phyloP scores from a whole-genome alignment of 2,329 filamentous ascomycete genomes.

The Xylogone sp. region DNA sequence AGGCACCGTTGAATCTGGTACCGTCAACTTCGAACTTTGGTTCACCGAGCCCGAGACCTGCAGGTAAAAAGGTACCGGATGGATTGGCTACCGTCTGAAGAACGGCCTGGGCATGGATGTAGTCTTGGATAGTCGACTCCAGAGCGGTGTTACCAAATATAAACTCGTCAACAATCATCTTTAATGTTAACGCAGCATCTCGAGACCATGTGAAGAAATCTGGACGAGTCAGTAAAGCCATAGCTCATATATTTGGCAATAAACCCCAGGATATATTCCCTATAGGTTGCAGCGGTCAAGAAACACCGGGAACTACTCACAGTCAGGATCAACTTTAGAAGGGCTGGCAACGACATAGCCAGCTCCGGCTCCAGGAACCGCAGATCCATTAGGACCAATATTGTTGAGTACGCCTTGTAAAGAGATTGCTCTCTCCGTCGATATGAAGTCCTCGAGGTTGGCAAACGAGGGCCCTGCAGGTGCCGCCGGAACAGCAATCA shows the following conservation, averaged over 20 bases:
- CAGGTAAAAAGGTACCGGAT: constrained; percentile 31
- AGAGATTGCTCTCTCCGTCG: constrained; percentile 41
- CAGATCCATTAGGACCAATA: constrained; percentile 47
- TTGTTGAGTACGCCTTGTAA: constrained; percentile 51
- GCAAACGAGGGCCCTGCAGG: background rate
- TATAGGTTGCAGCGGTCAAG: background rate
- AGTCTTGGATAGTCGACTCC: constrained; percentile 56
- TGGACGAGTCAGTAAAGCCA: constrained; percentile 27
- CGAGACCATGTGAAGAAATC: constrained; percentile 78
- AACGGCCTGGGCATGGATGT: constrained; percentile 60
- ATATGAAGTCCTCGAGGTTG: constrained; percentile 33
- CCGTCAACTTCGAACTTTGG: constrained; percentile 68
- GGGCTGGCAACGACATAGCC: constrained; percentile 54
- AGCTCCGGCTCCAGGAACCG: constrained; percentile 41
- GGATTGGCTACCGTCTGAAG: constrained; percentile 57
- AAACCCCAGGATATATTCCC: no score
- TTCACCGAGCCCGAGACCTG: constrained; percentile 57
- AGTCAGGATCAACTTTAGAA: constrained; percentile 48
- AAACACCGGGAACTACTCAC: constrained; percentile 31
- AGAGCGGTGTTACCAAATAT: constrained; percentile 44
- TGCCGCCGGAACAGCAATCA: constrained; percentile 9
- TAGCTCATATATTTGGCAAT: background rate
- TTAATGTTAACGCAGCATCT: constrained; percentile 70
- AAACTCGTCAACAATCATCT: constrained; percentile 65
- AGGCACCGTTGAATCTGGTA: constrained; percentile 54